Conservation (phyloP, 805 yeast genomes). For the Wickerhamiella hasegawae region DNA sequence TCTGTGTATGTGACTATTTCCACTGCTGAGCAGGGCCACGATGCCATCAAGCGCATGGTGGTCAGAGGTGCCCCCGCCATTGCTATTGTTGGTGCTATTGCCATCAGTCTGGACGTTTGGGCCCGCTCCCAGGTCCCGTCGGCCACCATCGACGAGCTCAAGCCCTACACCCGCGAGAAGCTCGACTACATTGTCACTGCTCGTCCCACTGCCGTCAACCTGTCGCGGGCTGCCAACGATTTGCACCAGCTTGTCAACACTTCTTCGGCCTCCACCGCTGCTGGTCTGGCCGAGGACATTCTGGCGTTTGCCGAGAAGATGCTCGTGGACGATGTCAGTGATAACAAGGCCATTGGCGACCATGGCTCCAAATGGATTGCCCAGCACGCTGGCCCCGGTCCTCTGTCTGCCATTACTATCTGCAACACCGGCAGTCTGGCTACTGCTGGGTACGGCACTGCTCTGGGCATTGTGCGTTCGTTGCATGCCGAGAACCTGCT, state of each 20-base stretch:
- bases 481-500: conserved; percentile 36
- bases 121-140: conserved; percentile 15
- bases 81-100: conserved; percentile 82
- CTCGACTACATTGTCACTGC: conserved; percentile 57
- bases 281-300: conserved; percentile 22
- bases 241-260: conserved; percentile 25
- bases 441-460: conserved; percentile 96
- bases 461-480: conserved; percentile 79
- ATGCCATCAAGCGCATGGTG: conserved; percentile 78
- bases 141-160: conserved; percentile 3
- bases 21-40: conserved; percentile 58
- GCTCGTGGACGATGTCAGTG: conserved; percentile 61
- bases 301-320: conserved; percentile 29
- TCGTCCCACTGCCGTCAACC: conserved; percentile 92
- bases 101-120: conserved; percentile 59
- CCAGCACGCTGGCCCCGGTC: conserved; percentile 32
- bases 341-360: conserved; percentile 63
- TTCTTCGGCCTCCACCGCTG: conserved; percentile 6
- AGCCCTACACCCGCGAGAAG: conserved; percentile 22
- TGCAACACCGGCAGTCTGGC: conserved; percentile 96
- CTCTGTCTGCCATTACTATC: conserved; percentile 72
- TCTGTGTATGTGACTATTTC: conserved; percentile 49
- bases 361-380: conserved; percentile 62
- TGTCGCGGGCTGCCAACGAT: conserved; percentile 54
- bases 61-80: conserved; percentile 98